Conservation (phyloP, 345 rosid genomes). For the Turritis glabra region DNA sequence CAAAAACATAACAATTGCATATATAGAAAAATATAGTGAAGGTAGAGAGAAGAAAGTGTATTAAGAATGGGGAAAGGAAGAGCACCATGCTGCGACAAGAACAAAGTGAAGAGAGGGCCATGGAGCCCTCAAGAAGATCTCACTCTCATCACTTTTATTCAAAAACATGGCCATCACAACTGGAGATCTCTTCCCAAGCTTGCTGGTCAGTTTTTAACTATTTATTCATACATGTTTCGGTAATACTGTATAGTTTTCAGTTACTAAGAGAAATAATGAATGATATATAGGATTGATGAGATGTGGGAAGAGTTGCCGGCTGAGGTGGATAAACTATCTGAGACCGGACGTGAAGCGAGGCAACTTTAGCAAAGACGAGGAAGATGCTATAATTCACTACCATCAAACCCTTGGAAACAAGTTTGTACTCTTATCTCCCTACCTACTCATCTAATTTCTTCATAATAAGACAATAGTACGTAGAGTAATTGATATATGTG, state of each 20-base stretch:
- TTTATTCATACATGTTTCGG: background rate
- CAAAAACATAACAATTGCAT: conserved; percentile 2
- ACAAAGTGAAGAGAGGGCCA: conserved; percentile 86
- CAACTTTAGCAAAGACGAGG: conserved; percentile 66
- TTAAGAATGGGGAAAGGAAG: conserved; percentile 78
- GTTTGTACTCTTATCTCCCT: conserved; percentile 37
- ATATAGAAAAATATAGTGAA: background rate
- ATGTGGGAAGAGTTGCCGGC: conserved; percentile 78
- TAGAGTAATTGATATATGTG: background rate
- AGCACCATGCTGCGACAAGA: conserved; percentile 91
- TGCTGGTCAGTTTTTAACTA: conserved; percentile 77
- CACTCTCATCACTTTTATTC: conserved; percentile 74
- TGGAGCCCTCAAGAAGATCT: conserved; percentile 93
- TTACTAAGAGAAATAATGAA: background rate
- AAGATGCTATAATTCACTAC: conserved; percentile 60
- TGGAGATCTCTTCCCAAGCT: conserved; percentile 94
- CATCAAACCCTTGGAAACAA: conserved; percentile 76
- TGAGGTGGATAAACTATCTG: conserved; percentile 72
- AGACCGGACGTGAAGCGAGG: conserved; percentile 84
- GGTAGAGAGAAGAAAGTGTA: background rate
- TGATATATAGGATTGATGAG: conserved; percentile 56
- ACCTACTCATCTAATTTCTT: background rate
- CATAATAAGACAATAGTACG: background rate
- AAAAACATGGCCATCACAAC: conserved; percentile 80
- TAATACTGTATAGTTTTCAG: background rate